Evolutionary conservation across 805 yeast species (phyloP), one percentile per base, ranked within the genome.

Genomic region (Candida endomychidarum): DNA sequence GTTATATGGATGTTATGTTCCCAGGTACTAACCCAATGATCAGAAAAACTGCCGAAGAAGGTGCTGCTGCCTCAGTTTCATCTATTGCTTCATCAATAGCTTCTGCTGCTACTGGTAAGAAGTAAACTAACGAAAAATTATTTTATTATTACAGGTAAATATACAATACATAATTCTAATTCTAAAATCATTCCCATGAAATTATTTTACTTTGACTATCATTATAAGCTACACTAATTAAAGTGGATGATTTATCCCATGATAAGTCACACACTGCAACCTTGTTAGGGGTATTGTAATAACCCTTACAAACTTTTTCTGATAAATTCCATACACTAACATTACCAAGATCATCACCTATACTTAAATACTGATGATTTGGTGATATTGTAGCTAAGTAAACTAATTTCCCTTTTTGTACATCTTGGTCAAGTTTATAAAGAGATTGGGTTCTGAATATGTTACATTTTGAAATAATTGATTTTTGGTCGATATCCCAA

Each of bases 271-370:
- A 67, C 9, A 69, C 54, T 1, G 71, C 70, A 8, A 41, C 25
- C 27, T 45, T 34, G 12, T 42, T 41, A 8, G 21, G 18, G 10
- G 26, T 9, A 3, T 8, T n/a, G 11, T n/a, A 27, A 17, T 32
- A n/a, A 5, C 42, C 46, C 12, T 27, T 36, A 30, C 45, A 43
- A 4, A 39, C 29, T 2, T 16, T 12, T 7, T 15, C 22, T n/a
- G 15, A 8, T 1, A 77, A 50, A 43, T 74, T 72, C 74, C 82
- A 81, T 0, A 84, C 53, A 8, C 74, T 58, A 2, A 84, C 67
- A 18, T 67, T 66, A 0, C 91, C 89, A 27, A 77, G 77, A 40
- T 77, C 75, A 28, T 82, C 86, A 1, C 87, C 95, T 2, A 83
- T 64, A 0, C 81, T 88, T 19, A 81, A 57, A 49, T 61, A 68